phyloP scores from a whole-genome alignment of 495 filamentous ascomycete genomes.

The Parathielavia hyrcaniae region DNA sequence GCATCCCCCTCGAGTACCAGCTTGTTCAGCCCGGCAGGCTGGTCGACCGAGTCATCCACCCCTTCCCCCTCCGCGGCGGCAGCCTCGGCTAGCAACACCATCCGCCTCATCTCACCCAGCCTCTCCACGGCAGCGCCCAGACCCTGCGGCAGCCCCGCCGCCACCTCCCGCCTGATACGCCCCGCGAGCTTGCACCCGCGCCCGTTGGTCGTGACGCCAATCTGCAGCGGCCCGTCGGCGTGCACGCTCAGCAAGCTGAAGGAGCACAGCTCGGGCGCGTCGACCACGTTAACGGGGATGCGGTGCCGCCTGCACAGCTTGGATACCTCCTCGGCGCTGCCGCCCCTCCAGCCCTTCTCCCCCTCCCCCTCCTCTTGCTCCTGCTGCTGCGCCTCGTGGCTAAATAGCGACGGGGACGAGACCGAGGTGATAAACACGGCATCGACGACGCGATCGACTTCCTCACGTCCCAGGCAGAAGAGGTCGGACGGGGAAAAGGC shows the following conservation, averaged over 20 bases:
- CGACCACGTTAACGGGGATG: slow-evolving; percentile 88
- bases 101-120: slow-evolving; percentile 65
- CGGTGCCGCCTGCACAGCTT: slow-evolving; percentile 69
- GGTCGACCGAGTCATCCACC: slow-evolving; percentile 77
- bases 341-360: neutral
- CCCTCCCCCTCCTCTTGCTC: neutral
- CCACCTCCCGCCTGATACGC: slow-evolving; percentile 82
- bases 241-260: slow-evolving; percentile 87
- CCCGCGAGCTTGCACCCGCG: slow-evolving; percentile 91
- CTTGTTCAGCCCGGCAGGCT: slow-evolving; percentile 79
- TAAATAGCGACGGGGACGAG: slow-evolving; percentile 19
- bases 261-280: slow-evolving; percentile 79
- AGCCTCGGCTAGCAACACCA: slow-evolving; percentile 55
- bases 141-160: slow-evolving; percentile 66
- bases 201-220: slow-evolving; percentile 93
- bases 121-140: slow-evolving; percentile 77
- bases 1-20: slow-evolving; percentile 66
- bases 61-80: slow-evolving; percentile 47
- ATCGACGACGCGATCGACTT: slow-evolving; percentile 76
- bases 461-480: slow-evolving; percentile 66
- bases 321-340: neutral
- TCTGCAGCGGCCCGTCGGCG: slow-evolving; percentile 83
- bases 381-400: no score
- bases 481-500: slow-evolving; percentile 70
- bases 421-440: slow-evolving; percentile 81